Evolutionary conservation across 2,329 filamentous ascomycete genomes (phyloP).

Genomic region (Aspergillus neotritici): DNA sequence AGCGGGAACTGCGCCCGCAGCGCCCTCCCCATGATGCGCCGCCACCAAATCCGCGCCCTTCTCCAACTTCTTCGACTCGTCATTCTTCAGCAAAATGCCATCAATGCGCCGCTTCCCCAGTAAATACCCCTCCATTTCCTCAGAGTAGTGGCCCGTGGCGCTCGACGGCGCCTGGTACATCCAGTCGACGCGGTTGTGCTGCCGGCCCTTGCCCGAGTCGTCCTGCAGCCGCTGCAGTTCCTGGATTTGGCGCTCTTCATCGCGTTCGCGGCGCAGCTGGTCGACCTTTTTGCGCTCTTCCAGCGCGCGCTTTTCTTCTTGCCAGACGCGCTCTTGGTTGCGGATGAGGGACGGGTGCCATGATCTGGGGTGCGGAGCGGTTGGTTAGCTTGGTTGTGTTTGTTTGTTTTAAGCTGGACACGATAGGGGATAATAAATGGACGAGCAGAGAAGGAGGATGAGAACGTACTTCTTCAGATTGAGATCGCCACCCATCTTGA

Average conservation of each 20-base stretch:
- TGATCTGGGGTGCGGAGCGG: slow-evolving; percentile 47
- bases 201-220: slow-evolving; percentile 74
- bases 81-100: slow-evolving; percentile 68
- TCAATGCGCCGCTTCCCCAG: slow-evolving; percentile 91
- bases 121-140: slow-evolving; percentile 90
- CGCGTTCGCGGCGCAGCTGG: slow-evolving; percentile 84
- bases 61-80: slow-evolving; percentile 72
- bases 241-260: slow-evolving; percentile 87
- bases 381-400: slow-evolving; percentile 9
- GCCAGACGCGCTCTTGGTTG: slow-evolving; percentile 87
- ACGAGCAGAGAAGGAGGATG: not conserved
- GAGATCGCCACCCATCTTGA: slow-evolving; percentile 85
- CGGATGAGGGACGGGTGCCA: slow-evolving; percentile 88
- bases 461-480: slow-evolving; percentile 71
- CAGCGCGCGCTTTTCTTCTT: slow-evolving; percentile 85
- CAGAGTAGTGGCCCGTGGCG: slow-evolving; percentile 63
- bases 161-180: slow-evolving; percentile 89
- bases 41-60: slow-evolving; percentile 51
- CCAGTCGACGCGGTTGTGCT: slow-evolving; percentile 85
- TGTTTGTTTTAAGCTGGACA: too few species aligned
- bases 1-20: slow-evolving; percentile 34
- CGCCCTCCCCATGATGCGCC: slow-evolving; percentile 10
- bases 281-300: slow-evolving; percentile 93
- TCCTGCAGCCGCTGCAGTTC: slow-evolving; percentile 88
- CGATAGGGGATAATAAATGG: not conserved